phyloP scores from a whole-genome alignment of 148 eudicot genomes.

The Polygonum aviculare region DNA sequence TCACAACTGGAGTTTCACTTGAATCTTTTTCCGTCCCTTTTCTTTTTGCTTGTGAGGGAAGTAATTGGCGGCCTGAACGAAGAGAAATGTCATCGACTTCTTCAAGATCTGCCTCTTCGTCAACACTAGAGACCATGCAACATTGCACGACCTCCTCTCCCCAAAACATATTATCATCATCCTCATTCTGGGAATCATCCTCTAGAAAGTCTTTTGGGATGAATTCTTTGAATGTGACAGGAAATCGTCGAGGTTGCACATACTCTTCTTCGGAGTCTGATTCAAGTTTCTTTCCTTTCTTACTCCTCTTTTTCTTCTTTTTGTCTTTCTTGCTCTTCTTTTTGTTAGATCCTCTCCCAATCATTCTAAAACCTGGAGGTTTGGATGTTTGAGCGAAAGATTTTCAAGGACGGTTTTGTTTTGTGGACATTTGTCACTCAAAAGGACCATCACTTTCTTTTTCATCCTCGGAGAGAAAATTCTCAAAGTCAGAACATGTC shows the following conservation, averaged over 20 bases:
- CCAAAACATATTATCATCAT: background rate
- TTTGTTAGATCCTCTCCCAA: background rate
- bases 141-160: background rate
- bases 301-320: background rate
- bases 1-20: background rate
- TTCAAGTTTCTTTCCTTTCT: background rate
- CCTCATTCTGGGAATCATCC: background rate
- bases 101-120: background rate
- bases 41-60: background rate
- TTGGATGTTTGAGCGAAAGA: no score
- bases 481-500: background rate
- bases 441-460: no score
- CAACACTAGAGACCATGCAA: background rate
- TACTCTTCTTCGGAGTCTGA: background rate
- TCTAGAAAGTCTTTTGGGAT: background rate
- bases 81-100: background rate
- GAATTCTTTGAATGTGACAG: background rate
- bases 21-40: background rate
- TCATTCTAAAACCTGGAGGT: background rate
- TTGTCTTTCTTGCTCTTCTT: no score
- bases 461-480: background rate
- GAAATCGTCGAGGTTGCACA: no score
- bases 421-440: no score
- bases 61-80: background rate
- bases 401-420: conserved; percentile 5